Conservation (phyloP, 2,329 filamentous ascomycete genomes). For the Thielaviopsis populi region DNA sequence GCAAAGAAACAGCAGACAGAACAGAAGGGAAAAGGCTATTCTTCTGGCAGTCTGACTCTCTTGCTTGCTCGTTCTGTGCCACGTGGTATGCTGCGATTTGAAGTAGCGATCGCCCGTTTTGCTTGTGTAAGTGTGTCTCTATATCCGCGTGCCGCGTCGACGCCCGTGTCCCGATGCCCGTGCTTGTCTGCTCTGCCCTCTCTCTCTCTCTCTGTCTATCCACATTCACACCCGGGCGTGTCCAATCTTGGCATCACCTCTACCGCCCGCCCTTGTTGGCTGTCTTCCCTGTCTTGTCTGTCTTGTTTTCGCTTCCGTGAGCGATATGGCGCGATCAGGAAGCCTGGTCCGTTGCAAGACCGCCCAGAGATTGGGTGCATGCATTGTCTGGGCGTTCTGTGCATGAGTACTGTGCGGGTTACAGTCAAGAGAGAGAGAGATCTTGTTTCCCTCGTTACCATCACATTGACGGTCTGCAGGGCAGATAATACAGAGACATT, state of each 20-base stretch:
- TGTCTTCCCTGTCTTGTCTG: neutral
- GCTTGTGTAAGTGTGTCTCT: neutral
- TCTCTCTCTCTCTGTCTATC: neutral
- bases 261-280: neutral
- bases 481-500: neutral
- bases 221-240: neutral
- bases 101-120: conserved; percentile 14
- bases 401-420: neutral
- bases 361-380: neutral
- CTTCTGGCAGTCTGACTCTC: neutral
- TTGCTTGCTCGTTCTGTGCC: neutral
- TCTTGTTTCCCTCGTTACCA: neutral
- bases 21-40: neutral
- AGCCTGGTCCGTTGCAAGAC: neutral
- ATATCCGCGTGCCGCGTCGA: neutral
- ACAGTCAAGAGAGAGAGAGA: neutral
- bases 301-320: neutral
- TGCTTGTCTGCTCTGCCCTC: neutral
- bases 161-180: neutral
- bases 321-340: neutral
- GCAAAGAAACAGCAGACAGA: neutral
- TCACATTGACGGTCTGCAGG: neutral
- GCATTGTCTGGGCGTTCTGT: neutral
- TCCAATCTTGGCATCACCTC: neutral
- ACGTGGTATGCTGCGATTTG: conserved; percentile 1